phyloP scores from a whole-genome alignment of 345 rosid genomes.

The Populus euphratica region DNA sequence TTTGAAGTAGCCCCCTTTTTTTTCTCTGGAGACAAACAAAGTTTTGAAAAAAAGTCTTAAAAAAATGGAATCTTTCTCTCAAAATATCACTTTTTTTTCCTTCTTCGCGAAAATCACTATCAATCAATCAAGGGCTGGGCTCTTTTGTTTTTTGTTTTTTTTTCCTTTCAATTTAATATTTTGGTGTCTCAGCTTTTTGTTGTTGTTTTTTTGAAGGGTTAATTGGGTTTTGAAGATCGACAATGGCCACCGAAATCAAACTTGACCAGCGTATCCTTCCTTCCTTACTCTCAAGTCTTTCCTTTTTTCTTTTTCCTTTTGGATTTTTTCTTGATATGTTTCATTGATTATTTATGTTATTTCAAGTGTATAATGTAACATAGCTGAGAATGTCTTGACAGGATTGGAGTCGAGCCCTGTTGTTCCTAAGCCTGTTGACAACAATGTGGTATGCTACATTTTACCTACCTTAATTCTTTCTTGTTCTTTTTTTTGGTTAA shows the following conservation, averaged over 20 bases:
- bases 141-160: no score
- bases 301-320: no score
- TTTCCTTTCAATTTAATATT: not conserved
- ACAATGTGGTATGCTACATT: conserved; percentile 29
- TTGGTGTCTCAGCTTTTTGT: not conserved
- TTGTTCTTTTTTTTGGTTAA: not conserved
- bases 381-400: conserved; percentile 25
- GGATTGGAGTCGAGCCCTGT: conserved; percentile 26
- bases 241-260: conserved; percentile 32
- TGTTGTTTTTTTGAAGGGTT: not conserved
- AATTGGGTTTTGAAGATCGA: conserved; percentile 17
- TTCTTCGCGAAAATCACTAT: not conserved
- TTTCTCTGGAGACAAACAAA: not conserved
- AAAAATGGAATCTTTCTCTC: not conserved
- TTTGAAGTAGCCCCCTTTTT: not conserved
- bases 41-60: not conserved
- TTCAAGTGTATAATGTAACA: not conserved
- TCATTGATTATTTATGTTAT: not conserved
- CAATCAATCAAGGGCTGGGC: not conserved
- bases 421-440: conserved; percentile 19
- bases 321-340: not conserved
- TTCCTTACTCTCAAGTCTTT: not conserved
- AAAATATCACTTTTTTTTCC: not conserved
- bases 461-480: not conserved
- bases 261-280: conserved; percentile 23